Percentiles rank a stretch among this genome's conserved stretches.
Conservation (phyloP, 2,329 filamentous ascomycete species). For the Colletotrichum sp. region DNA sequence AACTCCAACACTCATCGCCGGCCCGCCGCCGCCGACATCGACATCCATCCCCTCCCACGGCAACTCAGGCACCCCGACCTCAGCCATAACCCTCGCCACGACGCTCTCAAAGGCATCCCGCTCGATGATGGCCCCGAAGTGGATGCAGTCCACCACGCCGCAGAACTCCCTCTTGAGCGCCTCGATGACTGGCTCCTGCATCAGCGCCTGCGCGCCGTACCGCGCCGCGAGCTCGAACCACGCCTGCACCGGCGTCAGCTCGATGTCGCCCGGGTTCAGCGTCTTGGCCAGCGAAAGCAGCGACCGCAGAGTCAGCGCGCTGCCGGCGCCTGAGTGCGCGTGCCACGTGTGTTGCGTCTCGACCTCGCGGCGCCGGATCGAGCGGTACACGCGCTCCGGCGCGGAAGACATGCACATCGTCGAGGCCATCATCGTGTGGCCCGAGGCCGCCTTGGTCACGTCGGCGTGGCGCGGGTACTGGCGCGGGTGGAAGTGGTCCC, state of each 20-base stretch:
- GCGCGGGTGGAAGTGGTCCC: slow-evolving; percentile 51
- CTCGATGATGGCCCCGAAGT: slow-evolving; percentile 54
- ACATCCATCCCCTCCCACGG: slow-evolving; percentile 7
- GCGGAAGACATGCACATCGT: slow-evolving; percentile 46
- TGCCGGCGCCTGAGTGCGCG: slow-evolving; percentile 21
- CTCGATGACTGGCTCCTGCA: slow-evolving; percentile 38
- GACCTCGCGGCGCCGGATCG: slow-evolving; percentile 5
- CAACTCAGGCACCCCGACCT: slow-evolving; percentile 16
- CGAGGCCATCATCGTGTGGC: slow-evolving; percentile 51
- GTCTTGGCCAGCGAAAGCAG: slow-evolving; percentile 51
- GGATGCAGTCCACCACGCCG: slow-evolving; percentile 49
- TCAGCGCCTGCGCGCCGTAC: slow-evolving; percentile 44
- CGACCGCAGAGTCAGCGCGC: slow-evolving; percentile 44
- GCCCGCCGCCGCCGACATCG: not conserved
- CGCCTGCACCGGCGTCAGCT: slow-evolving; percentile 57
- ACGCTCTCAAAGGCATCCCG: slow-evolving; percentile 51
- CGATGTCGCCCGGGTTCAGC: slow-evolving; percentile 45
- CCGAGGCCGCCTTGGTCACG: slow-evolving; percentile 34
- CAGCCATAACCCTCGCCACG: slow-evolving; percentile 43
- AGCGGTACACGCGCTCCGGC: slow-evolving; percentile 35
- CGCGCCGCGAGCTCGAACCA: slow-evolving; percentile 57
- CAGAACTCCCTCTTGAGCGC: slow-evolving; percentile 45
- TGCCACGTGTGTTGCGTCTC: slow-evolving; percentile 35
- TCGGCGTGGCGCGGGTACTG: slow-evolving; percentile 41
- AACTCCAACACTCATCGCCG: not conserved